These are phyloP conservation scores for Ascochyta viciae-villosae DNA, from an alignment of 2,329 filamentous ascomycete genomes.

Conservation along the genomic window DNA sequence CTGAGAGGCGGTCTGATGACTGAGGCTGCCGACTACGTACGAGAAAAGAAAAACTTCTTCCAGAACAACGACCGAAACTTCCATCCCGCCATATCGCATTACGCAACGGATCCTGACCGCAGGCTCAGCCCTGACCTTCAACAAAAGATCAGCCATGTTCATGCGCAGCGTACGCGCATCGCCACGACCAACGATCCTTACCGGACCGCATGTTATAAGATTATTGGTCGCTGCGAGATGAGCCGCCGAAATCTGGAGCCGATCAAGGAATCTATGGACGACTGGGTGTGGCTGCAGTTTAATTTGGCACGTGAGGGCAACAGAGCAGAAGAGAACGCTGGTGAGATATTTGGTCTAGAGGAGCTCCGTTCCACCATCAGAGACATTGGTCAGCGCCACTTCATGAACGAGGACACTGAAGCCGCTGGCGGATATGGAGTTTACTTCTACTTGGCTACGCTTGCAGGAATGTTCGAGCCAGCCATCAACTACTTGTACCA, in stretches of 20 bases:
- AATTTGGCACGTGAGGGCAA: slow-evolving; percentile 67
- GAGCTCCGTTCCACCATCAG: slow-evolving; percentile 80
- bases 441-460: slow-evolving; percentile 90
- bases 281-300: slow-evolving; percentile 73
- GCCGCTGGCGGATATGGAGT: slow-evolving; percentile 83
- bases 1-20: slow-evolving; percentile 82
- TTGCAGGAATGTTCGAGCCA: slow-evolving; percentile 93
- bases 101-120: slow-evolving; percentile 77
- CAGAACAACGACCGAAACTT: slow-evolving; percentile 91
- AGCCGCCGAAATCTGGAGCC: slow-evolving; percentile 63
- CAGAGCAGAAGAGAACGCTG: slow-evolving; percentile 66
- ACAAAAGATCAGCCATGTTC: slow-evolving; percentile 88
- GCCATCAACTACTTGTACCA: slow-evolving; percentile 90
- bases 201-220: slow-evolving; percentile 96
- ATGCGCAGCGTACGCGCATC: slow-evolving; percentile 82
- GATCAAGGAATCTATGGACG: slow-evolving; percentile 67
- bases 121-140: slow-evolving; percentile 80
- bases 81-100: slow-evolving; percentile 83
- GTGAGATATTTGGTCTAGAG: slow-evolving; percentile 67
- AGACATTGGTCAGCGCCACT: slow-evolving; percentile 91
- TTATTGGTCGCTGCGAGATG: slow-evolving; percentile 80
- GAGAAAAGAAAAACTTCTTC: slow-evolving; percentile 82
- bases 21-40: slow-evolving; percentile 88
- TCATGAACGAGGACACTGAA: slow-evolving; percentile 80
- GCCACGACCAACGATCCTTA: slow-evolving; percentile 91